Base-by-base conservation (phyloP, 2,329 filamentous ascomycete species). In the Aspergillus piperis region DNA sequence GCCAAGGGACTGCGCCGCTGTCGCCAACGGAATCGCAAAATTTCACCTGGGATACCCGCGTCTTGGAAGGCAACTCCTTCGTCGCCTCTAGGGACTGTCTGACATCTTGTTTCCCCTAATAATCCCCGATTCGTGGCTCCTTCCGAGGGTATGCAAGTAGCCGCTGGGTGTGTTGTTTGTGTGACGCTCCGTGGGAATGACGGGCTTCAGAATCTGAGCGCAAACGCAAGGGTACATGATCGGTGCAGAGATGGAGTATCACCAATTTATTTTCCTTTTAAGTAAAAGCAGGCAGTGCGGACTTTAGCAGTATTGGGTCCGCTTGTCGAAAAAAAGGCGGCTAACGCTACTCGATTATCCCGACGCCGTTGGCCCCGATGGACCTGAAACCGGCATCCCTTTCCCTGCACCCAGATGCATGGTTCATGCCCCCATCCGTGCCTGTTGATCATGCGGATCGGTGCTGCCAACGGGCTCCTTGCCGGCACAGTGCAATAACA, bases 81-180 rank as follows among this genome's bases (percentile, higher is more conserved):
- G 21, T 56, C 51, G 27, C 15, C 36, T 53, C 39, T 59, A 23
- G n/a, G 41, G 56, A 41, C 25, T 47, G 44, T 50, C 21, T 32
- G 30, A 49, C 57, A 54, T 58, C 47, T 59, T 60, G 60, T 50
- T 27, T 54, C 23, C 51, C 54, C 54, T 47, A 42, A 56, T 66
- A 66, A 63, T 63, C 58, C 59, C 63, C 65, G 51, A 64, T 62
- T 66, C 59, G 61, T 62, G 61, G 61, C 59, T 52, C 41, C 47
- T 57, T 65, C 65, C 62, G 65, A 61, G 49, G 54, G 58, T 23
- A 62, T 68, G 66, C 62, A 65, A 19, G 58, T 64, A 68, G 63
- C 65, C 65, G 66, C 62, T 62, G 56, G 49, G 61, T 66, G 63
- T 64, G 65, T 68, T 65, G 65, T 67, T 36, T 63, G 65, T 68